Evolutionary conservation across 2,329 filamentous ascomycete genomes (phyloP), one percentile per base, ranked within the genome.

Genomic region (Colletotrichum musicola): DNA sequence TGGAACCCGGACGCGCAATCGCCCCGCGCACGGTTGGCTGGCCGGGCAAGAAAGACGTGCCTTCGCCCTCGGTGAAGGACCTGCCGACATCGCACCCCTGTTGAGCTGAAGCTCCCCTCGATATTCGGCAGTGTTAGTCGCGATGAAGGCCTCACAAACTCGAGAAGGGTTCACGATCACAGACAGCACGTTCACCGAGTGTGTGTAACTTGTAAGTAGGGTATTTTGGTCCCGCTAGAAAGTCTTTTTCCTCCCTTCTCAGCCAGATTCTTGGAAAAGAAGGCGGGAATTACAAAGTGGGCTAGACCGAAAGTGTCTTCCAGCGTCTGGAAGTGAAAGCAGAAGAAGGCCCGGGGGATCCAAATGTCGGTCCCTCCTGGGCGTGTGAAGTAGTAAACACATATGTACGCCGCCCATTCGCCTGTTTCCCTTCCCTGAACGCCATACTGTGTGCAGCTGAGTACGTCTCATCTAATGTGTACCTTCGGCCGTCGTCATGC

Each of bases 371-470:
- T 42, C 27, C 12, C 10, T 42, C 25, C 14, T 5, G 44, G 55
- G 22, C 42, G 38, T 47, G 18, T 42, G n/a, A 59, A 59, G 56
- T 40, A 68, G 22, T 20, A 12, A 49, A 49, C n/a, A 49, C 4
- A 38, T 35, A 7, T 18, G 14, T 55, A 59, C 62, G 65, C 65
- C 65, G 62, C 65, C 55, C 62, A 46, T 60, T 60, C 25, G 40
- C 65, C 50, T 13, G 55, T 53, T 46, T 40, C 65, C 49, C 27
- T 54, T 56, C 30, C 65, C 62, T 42, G 25, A 68, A 68, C 65
- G 65, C 65, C 65, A 27, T 60, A 65, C 55, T 56, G 49, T 35
- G 10, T 65, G 65, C 54, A 60, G 65, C 42, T 30, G 27, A 60
- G 62, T 42, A 27, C 56, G 18, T 44, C 50, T 60, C 65, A 25